Percentiles rank a stretch among this genome's conserved stretches.
These are phyloP conservation scores for Pythium grandisporangium DNA, from an alignment of 352 stramenopile genomes.

Conservation along the genomic window DNA sequence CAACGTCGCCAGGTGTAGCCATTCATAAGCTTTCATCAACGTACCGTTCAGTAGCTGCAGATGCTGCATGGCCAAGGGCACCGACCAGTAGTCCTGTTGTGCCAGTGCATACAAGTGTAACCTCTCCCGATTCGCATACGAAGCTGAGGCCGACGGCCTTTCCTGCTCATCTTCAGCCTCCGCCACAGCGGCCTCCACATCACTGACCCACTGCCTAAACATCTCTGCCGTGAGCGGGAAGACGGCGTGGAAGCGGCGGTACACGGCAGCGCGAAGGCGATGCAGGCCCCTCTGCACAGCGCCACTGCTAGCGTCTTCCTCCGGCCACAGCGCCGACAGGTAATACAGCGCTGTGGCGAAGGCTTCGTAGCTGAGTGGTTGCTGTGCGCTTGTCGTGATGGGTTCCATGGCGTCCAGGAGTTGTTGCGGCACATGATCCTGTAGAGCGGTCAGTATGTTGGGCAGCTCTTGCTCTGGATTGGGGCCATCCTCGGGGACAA, in stretches of 20 bases:
- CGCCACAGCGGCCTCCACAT: slow-evolving; percentile 10
- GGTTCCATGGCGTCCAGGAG: slow-evolving; percentile 4
- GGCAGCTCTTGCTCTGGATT: slow-evolving; percentile 26
- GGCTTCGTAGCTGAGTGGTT: slow-evolving; percentile 11
- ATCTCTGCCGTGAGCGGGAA: slow-evolving; percentile 53
- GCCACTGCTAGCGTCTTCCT: slow-evolving; percentile 3
- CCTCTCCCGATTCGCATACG: too few species aligned
- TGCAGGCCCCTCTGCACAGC: slow-evolving; percentile 13
- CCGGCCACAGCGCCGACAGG: slow-evolving; percentile 10
- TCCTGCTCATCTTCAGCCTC: too few species aligned
- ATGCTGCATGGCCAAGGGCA: slow-evolving; percentile 28
- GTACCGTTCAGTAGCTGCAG: slow-evolving; percentile 26
- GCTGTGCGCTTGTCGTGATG: not conserved
- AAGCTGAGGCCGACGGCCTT: too few species aligned
- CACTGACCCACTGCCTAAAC: slow-evolving; percentile 43
- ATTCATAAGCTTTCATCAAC: too few species aligned
- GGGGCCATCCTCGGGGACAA: slow-evolving; percentile 29
- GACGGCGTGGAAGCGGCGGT: slow-evolving; percentile 28
- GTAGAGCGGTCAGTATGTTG: slow-evolving; percentile 1
- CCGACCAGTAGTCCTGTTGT: slow-evolving; percentile 42
- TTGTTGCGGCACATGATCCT: slow-evolving; percentile 2
- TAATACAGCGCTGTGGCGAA: slow-evolving; percentile 13
- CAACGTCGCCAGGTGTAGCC: too few species aligned
- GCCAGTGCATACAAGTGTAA: slow-evolving; percentile 31
- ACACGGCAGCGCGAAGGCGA: slow-evolving; percentile 23